Evolutionary conservation across 2,329 filamentous ascomycete species (phyloP), one percentile per base, ranked within the genome.

Genomic region (Fusarium sp.): DNA sequence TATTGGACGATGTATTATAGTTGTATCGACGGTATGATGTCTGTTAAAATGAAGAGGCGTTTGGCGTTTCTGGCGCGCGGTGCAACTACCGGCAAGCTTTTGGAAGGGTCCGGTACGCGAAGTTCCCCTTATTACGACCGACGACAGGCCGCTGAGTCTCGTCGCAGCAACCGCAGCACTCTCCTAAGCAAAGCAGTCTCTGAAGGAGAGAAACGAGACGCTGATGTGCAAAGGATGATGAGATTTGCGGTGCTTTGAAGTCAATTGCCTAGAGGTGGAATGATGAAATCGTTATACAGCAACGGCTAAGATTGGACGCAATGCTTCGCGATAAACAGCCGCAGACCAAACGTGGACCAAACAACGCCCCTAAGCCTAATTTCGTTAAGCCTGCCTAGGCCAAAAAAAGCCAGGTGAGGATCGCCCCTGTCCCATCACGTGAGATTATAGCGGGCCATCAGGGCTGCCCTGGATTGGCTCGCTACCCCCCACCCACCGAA

Each of bases 401-500:
- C 29, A 10, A 31, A 14, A 42, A 21, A 58, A 61, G 42, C 40
- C 33, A 46, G 21, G 23, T 41, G 67, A 59, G 65, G 67, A 41
- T 41, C 64, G 15, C 6, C 3, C 3, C 31, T 21, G 7, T 3
- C 11, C 1, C 1, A 14, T 72, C 77, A 78, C 75, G 78, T 77
- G 75, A 76, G 14, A 5, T 4, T 0, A 3, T 6, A 27, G 42
- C 46, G 63, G 55, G 23, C 35, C 21, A 31, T 40, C 10, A 50
- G 43, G 43, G 54, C n/a, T 51, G 31, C 59, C 42, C 50, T 50
- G 76, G 64, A 79, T 80, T 80, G 78, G 78, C 56, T 79, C 76
- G 77, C 75, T 77, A 70, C 67, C 67, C 55, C 55, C 58, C 58
- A 60, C 58, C 74, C 73, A 72, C 69, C 70, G 71, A 74, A 74